phyloP scores from a whole-genome alignment of 1,284 basidiomycete species.

The Apiotrichum sp. region DNA sequence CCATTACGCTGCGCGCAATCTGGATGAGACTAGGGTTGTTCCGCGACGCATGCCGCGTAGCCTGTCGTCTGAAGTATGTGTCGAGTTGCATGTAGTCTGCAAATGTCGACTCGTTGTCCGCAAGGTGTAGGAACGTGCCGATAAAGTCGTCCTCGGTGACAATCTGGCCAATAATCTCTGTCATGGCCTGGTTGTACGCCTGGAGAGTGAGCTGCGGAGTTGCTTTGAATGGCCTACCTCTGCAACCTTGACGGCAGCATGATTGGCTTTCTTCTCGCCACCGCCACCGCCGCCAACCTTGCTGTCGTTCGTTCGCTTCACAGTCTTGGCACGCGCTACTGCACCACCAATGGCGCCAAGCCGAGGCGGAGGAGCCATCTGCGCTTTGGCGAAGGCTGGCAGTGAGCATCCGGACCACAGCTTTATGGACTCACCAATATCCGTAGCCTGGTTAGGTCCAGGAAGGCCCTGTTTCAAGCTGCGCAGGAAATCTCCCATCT shows the following conservation, averaged over 20 bases:
- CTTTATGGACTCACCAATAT: slow-evolving; percentile 23
- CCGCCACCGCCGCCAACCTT: too few species aligned
- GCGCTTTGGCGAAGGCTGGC: slow-evolving; percentile 8
- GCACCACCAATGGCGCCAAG: slow-evolving; percentile 13
- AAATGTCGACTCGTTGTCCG: slow-evolving; percentile 80
- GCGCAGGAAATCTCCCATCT: slow-evolving; percentile 68
- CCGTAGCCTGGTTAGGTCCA: not conserved
- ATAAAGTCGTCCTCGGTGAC: slow-evolving; percentile 83
- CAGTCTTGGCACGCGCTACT: slow-evolving; percentile 67
- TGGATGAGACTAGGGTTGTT: slow-evolving; percentile 66
- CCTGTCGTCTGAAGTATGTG: slow-evolving; percentile 87
- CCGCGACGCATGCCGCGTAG: slow-evolving; percentile 57
- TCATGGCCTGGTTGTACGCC: slow-evolving; percentile 69
- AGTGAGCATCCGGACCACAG: too few species aligned
- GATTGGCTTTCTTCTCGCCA: slow-evolving; percentile 2
- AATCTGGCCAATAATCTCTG: slow-evolving; percentile 69
- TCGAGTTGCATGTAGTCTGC: slow-evolving; percentile 94
- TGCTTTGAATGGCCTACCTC: not conserved
- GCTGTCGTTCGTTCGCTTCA: slow-evolving; percentile 45
- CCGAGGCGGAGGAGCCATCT: not conserved
- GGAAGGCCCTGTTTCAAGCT: slow-evolving; percentile 55
- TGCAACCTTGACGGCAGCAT: slow-evolving; percentile 10
- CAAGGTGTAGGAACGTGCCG: slow-evolving; percentile 84
- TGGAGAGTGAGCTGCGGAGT: slow-evolving; percentile 34
- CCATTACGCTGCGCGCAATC: slow-evolving; percentile 79